Evolutionary conservation across 176 grass and related monocot species (phyloP).

Genomic region (Lolium multiflorum): DNA sequence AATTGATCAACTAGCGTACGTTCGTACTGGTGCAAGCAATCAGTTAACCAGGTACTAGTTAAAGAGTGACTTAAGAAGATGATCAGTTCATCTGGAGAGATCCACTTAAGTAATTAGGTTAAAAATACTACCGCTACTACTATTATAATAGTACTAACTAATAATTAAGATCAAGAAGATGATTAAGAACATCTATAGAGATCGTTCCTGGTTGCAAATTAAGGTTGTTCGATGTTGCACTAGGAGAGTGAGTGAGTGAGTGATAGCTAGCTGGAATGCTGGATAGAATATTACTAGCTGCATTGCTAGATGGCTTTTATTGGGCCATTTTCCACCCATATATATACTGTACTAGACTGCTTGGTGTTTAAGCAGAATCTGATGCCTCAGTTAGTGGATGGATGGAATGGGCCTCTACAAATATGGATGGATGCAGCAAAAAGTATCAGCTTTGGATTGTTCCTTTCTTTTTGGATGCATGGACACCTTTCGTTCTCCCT

Average conservation of each 20-base stretch:
- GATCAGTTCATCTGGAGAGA: not conserved
- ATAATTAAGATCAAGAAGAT: not conserved
- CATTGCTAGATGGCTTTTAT: constrained; percentile 19
- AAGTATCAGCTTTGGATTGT: constrained; percentile 45
- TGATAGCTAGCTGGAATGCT: not conserved
- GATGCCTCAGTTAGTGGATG: constrained; percentile 60
- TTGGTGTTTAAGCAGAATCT: constrained; percentile 99
- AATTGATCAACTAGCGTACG: not conserved
- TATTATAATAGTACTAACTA: not conserved
- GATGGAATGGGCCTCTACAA: constrained; percentile 29
- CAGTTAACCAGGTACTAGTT: not conserved
- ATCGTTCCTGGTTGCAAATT: constrained; percentile 26
- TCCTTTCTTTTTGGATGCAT: constrained; percentile 54
- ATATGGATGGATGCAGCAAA: constrained; percentile 39
- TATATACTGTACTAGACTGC: constrained; percentile 34
- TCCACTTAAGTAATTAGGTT: constrained; percentile 24
- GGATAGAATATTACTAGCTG: constrained; percentile 3
- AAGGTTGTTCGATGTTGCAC: constrained; percentile 54
- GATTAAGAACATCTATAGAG: constrained; percentile 5
- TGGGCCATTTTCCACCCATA: constrained; percentile 44
- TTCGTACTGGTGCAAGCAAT: not conserved
- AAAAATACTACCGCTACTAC: not conserved
- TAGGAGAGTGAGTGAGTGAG: not conserved
- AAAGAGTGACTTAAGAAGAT: not conserved
- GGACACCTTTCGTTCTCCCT: constrained; percentile 38